Evolutionary conservation across 768 basidiomycete genomes (phyloP).

Genomic region (Lactifluus piperatus): DNA sequence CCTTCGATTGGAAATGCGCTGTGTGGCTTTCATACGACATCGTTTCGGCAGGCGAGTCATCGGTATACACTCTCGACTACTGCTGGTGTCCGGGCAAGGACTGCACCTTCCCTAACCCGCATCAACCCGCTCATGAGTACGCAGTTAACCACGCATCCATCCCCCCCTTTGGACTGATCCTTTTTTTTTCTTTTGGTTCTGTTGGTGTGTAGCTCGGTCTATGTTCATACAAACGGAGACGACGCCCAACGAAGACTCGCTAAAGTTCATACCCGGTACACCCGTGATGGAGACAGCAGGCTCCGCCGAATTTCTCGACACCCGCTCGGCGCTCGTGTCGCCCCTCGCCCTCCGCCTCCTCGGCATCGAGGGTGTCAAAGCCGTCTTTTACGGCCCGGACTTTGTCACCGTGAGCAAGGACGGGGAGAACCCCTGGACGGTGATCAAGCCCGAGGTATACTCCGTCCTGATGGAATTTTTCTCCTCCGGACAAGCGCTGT

Average conservation of each 20-base stretch:
- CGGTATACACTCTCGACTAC: conserved; percentile 10
- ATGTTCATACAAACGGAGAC: conserved; percentile 99
- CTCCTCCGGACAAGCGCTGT: conserved; percentile 81
- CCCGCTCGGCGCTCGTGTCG: conserved; percentile 75
- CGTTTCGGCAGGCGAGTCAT: background rate
- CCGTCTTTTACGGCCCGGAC: conserved; percentile 94
- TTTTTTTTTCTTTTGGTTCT: background rate
- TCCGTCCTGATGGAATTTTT: conserved; percentile 96
- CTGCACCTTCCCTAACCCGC: background rate
- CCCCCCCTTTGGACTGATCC: background rate
- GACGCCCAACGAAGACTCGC: conserved; percentile 94
- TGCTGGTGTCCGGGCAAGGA: conserved; percentile 9
- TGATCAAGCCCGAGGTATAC: conserved; percentile 95
- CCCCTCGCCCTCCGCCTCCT: conserved; percentile 93
- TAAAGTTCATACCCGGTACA: conserved; percentile 95
- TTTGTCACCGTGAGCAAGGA: conserved; percentile 96
- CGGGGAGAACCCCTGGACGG: conserved; percentile 74
- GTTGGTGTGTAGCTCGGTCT: conserved; percentile 71
- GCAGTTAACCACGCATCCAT: conserved; percentile 5
- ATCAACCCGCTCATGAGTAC: conserved; percentile 30
- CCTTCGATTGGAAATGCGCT: background rate
- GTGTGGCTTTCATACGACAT: conserved; percentile 3
- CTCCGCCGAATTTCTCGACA: conserved; percentile 91
- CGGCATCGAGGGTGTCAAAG: conserved; percentile 85
- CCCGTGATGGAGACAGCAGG: conserved; percentile 82